Evolutionary conservation across 225 moss, liverwort and hornwort genomes (phyloP).

Genomic region (Polytrichum commune): DNA sequence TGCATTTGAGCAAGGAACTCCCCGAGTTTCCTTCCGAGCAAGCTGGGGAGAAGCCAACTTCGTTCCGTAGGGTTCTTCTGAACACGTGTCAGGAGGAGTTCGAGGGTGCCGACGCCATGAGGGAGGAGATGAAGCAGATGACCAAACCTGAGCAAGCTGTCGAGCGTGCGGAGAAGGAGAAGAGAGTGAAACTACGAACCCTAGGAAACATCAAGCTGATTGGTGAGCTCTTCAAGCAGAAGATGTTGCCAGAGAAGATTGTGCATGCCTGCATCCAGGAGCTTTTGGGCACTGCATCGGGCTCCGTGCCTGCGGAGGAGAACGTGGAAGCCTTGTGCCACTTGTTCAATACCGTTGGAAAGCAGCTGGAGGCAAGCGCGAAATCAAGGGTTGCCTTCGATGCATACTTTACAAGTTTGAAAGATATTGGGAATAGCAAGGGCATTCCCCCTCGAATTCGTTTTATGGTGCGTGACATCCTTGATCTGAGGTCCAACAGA

Average conservation of each 20-base stretch:
- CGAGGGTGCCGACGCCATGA: slow-evolving; percentile 57
- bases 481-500: slow-evolving; percentile 52
- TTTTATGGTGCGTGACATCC: slow-evolving; percentile 62
- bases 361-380: slow-evolving; percentile 49
- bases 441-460: slow-evolving; percentile 43
- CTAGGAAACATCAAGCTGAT: slow-evolving; percentile 83
- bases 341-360: slow-evolving; percentile 60
- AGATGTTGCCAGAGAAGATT: slow-evolving; percentile 64
- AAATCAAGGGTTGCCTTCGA: slow-evolving; percentile 39
- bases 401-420: slow-evolving; percentile 42
- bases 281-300: too few relatives aligned
- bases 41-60: slow-evolving; percentile 42
- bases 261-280: slow-evolving; percentile 64
- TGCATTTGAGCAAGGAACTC: slow-evolving; percentile 67
- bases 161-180: slow-evolving; percentile 60
- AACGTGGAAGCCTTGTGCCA: slow-evolving; percentile 75
- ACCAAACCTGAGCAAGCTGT: slow-evolving; percentile 56
- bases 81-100: slow-evolving; percentile 69
- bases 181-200: slow-evolving; percentile 63
- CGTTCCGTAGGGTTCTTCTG: slow-evolving; percentile 60
- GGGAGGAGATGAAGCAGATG: slow-evolving; percentile 64
- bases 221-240: slow-evolving; percentile 78
- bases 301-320: slow-evolving; percentile 74
- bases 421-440: slow-evolving; percentile 20
- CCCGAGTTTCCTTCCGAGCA: slow-evolving; percentile 56